phyloP scores from a whole-genome alignment of 2,329 filamentous ascomycete species.

The Monosporascus sp. region DNA sequence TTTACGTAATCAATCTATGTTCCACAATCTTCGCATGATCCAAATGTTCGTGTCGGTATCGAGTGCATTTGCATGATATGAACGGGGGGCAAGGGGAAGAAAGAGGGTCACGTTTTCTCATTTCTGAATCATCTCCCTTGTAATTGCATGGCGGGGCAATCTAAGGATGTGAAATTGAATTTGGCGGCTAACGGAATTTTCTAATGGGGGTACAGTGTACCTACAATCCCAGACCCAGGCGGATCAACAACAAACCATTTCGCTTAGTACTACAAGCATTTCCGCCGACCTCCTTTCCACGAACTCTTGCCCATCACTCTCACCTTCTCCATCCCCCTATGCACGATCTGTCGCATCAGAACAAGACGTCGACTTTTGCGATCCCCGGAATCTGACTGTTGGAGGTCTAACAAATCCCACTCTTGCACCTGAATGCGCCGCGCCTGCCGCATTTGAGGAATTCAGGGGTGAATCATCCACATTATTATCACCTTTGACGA shows the following conservation, averaged over 20 bases:
- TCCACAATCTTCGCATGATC: neutral
- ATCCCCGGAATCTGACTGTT: slow-evolving; percentile 84
- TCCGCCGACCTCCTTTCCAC: slow-evolving; percentile 67
- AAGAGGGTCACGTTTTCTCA: neutral
- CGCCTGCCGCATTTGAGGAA: slow-evolving; percentile 60
- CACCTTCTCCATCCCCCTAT: slow-evolving; percentile 78
- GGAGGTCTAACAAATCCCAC: slow-evolving; percentile 45
- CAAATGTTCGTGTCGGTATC: neutral
- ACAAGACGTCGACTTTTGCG: slow-evolving; percentile 78
- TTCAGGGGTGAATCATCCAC: slow-evolving; percentile 38
- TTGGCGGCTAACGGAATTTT: slow-evolving; percentile 16
- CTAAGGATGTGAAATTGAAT: slow-evolving; percentile 7
- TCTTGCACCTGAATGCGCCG: slow-evolving; percentile 57
- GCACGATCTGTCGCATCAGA: slow-evolving; percentile 64
- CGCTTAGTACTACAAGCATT: slow-evolving; percentile 53
- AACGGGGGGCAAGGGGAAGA: neutral
- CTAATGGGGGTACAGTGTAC: slow-evolving; percentile 23
- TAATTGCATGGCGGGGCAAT: slow-evolving; percentile 2
- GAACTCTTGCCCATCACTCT: slow-evolving; percentile 77
- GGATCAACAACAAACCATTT: slow-evolving; percentile 40
- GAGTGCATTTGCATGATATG: neutral
- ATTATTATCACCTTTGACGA: too few species aligned
- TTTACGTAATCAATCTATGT: neutral
- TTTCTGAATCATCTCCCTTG: neutral
- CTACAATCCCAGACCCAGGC: slow-evolving; percentile 36